Conservation (phyloP, 2,329 filamentous ascomycete species). For the Pseudocercospora pini-densiflorae region DNA sequence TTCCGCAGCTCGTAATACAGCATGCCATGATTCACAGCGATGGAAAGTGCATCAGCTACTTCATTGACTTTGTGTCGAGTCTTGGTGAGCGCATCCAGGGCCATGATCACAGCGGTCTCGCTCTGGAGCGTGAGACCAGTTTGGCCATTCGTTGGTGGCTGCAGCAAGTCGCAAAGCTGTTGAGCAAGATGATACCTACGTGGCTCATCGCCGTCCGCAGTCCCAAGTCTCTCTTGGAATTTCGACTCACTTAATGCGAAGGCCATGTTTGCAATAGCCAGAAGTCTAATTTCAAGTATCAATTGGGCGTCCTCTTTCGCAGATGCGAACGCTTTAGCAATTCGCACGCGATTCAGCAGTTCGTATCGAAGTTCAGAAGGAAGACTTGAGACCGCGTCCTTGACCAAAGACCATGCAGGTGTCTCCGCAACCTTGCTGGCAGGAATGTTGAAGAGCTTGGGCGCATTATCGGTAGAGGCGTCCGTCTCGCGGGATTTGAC, state of each 20-base stretch:
- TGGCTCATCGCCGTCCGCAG: conserved; percentile 87
- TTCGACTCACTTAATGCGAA: conserved; percentile 82
- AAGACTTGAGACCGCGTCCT: conserved; percentile 59
- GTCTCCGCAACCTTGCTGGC: conserved; percentile 49
- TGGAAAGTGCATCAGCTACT: conserved; percentile 86
- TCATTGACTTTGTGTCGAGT: conserved; percentile 78
- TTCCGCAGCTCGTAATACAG: conserved; percentile 92
- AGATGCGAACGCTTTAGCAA: conserved; percentile 76
- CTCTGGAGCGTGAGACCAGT: conserved; percentile 72
- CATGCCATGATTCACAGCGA: conserved; percentile 95
- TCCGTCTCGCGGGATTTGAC: conserved; percentile 40
- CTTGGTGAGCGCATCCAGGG: conserved; percentile 83
- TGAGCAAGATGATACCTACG: conserved; percentile 87
- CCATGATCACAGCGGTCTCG: conserved; percentile 79
- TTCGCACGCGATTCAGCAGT: conserved; percentile 78
- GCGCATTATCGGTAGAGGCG: conserved; percentile 43
- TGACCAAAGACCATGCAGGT: conserved; percentile 49
- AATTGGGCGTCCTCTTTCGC: conserved; percentile 71
- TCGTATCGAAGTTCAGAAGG: conserved; percentile 80
- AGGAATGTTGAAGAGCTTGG: conserved; percentile 68
- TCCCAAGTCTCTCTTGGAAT: conserved; percentile 86
- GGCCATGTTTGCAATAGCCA: conserved; percentile 88
- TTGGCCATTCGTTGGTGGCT: conserved; percentile 74
- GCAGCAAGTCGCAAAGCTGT: conserved; percentile 89
- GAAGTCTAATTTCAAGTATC: conserved; percentile 73